Evolutionary conservation across 2,329 filamentous ascomycete genomes (phyloP).

Genomic region (Lachnellula hyalina): DNA sequence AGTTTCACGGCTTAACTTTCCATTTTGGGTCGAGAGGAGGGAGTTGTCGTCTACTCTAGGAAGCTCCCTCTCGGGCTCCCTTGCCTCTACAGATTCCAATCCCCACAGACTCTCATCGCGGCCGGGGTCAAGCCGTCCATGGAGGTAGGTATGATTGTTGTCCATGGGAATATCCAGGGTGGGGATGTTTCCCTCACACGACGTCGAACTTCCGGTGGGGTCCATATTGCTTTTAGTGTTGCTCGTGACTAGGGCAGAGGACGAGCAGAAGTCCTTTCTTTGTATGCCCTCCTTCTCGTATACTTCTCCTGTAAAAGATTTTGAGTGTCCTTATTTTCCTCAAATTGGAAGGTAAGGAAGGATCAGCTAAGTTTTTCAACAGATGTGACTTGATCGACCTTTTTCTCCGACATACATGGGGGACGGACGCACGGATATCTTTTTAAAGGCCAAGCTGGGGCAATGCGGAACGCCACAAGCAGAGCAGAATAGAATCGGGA

Average conservation of each 20-base stretch:
- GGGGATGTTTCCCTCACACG: neutral
- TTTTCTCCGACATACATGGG: neutral
- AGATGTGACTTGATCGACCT: neutral
- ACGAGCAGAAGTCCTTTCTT: neutral
- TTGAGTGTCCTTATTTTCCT: neutral
- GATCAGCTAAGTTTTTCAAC: neutral
- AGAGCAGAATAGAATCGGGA: too few species aligned
- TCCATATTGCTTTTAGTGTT: neutral
- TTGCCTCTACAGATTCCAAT: conserved; percentile 11
- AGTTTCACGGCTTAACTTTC: neutral
- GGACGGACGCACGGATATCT: too few species aligned
- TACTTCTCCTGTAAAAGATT: neutral
- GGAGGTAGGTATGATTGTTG: conserved; percentile 17
- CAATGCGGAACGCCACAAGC: too few species aligned
- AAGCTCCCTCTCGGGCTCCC: neutral
- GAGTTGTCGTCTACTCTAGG: neutral
- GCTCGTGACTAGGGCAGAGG: neutral
- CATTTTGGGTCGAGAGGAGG: neutral
- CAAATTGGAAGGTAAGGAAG: neutral
- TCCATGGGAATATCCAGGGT: conserved; percentile 13
- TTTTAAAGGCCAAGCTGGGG: too few species aligned
- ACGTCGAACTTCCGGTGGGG: neutral
- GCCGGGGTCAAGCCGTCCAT: conserved; percentile 19
- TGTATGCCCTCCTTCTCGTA: neutral
- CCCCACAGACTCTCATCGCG: conserved; percentile 15